Evolutionary conservation across 768 basidiomycete species (phyloP).

Genomic region (Rhizopogon salebrosus): DNA sequence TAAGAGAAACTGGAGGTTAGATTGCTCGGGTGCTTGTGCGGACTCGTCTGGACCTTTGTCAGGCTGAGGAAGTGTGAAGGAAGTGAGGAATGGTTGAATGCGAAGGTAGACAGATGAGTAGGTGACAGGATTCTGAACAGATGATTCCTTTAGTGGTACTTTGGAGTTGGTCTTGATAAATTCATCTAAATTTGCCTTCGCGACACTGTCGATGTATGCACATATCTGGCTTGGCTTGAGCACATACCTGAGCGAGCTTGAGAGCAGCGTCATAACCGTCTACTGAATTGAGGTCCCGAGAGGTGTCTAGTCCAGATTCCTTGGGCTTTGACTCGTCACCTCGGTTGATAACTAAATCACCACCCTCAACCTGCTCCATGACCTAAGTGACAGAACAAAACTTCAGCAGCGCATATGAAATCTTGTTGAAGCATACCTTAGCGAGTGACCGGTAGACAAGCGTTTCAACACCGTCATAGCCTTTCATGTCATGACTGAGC

Average conservation of each 20-base stretch:
- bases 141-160: constrained; percentile 20
- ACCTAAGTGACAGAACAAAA: constrained; percentile 42
- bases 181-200: constrained; percentile 73
- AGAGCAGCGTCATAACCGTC: constrained; percentile 81
- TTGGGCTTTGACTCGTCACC: constrained; percentile 75
- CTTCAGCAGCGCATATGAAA: constrained; percentile 3
- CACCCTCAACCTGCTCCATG: constrained; percentile 92
- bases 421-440: constrained; percentile 46
- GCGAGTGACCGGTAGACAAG: constrained; percentile 87
- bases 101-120: constrained; percentile 92
- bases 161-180: constrained; percentile 60
- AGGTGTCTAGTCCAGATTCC: constrained; percentile 36
- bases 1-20: constrained; percentile 59
- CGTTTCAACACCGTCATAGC: constrained; percentile 92
- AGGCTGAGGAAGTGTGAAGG: constrained; percentile 39
- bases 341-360: constrained; percentile 83
- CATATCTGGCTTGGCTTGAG: neutral
- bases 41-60: constrained; percentile 17
- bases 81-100: constrained; percentile 78
- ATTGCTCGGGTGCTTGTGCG: constrained; percentile 14
- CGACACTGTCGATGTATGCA: constrained; percentile 1
- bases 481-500: constrained; percentile 94
- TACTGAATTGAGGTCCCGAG: constrained; percentile 74
- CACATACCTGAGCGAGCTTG: constrained; percentile 74
- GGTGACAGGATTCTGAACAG: constrained; percentile 58